Conservation (phyloP, 768 basidiomycete species). For the Megacollybia marginata region DNA sequence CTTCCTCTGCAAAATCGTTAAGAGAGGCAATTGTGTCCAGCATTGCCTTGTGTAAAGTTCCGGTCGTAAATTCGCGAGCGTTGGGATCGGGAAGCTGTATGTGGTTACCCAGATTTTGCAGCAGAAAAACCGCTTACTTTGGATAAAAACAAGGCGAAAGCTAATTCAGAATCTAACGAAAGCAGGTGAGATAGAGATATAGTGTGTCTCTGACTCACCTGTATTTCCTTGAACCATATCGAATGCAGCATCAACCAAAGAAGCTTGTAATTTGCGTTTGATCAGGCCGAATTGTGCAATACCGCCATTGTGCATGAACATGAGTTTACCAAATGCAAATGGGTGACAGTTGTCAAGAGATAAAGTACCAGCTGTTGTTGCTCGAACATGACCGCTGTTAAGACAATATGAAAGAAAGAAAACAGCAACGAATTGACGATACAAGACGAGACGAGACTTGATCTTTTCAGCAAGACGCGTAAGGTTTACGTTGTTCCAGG, state of each 20-base stretch:
- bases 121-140: slow-evolving; percentile 36
- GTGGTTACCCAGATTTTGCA: not conserved
- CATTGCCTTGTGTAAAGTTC: slow-evolving; percentile 77
- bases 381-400: slow-evolving; percentile 80
- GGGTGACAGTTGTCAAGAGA: slow-evolving; percentile 94
- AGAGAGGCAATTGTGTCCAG: slow-evolving; percentile 75
- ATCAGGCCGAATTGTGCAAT: slow-evolving; percentile 77
- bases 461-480: slow-evolving; percentile 95
- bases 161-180: slow-evolving; percentile 86
- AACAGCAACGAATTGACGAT: slow-evolving; percentile 18
- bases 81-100: slow-evolving; percentile 72
- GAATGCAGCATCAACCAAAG: slow-evolving; percentile 78
- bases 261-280: slow-evolving; percentile 73
- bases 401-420: slow-evolving; percentile 2
- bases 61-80: slow-evolving; percentile 66
- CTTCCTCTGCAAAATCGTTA: slow-evolving; percentile 69
- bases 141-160: slow-evolving; percentile 87
- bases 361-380: slow-evolving; percentile 88
- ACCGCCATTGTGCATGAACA: slow-evolving; percentile 99
- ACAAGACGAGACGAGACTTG: slow-evolving; percentile 94
- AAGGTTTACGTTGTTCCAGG: slow-evolving; percentile 92
- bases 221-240: slow-evolving; percentile 89
- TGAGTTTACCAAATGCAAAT: slow-evolving; percentile 84
- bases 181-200: slow-evolving; percentile 1
- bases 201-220: slow-evolving; percentile 33